Base-by-base conservation (phyloP, 768 basidiomycete species). In the Fomitopsis serialis region DNA sequence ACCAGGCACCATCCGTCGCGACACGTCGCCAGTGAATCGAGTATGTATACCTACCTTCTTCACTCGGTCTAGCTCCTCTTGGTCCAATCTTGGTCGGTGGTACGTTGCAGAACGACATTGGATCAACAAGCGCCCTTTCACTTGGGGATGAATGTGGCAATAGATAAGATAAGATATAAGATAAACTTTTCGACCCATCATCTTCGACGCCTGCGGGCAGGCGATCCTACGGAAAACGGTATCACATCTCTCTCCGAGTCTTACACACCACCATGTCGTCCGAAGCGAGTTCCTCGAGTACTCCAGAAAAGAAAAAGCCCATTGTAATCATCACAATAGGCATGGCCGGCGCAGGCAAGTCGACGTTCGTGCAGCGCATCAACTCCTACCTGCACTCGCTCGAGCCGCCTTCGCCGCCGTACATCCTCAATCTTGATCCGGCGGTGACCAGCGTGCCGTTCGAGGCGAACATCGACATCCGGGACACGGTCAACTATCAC, bases 331-430 rank as follows among this genome's bases (percentile, higher is more conserved):
- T 97, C 59, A 86, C 89, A 40, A 95, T 97, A 56, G 94, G 94
- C 21, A 96, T 96, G 92, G 95, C 94, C 0, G 95, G 95, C 4
- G 92, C 92, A 2, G 96, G 96, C 56, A 98, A 98, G 74, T 98
- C 97, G 6, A 98, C 96, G 2, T 91, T 99, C 66, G 91, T 99
- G 19, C 92, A 97, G 61, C 83, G 92, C 32, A 85, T 98, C 53
- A 98, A 96, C 68, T 89, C 95, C 13, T 81, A 98, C 72, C 74
- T 98, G 45, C 91, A 96, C 71, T 78, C 85, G 0, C 70, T 72
- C 42, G 67, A 83, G 54, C 81, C 77, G 2, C 76, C 78, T 23
- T 71, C 73, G n/a, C 86, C 88, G 2, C 95, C 97, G 0, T 99
- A 99, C 70, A 87, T 98, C 66, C 80, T 99, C 68, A 99, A 99